Evolutionary conservation across 1,139 yeast genomes (phyloP).

Genomic region (Yamadazyma triangularis): DNA sequence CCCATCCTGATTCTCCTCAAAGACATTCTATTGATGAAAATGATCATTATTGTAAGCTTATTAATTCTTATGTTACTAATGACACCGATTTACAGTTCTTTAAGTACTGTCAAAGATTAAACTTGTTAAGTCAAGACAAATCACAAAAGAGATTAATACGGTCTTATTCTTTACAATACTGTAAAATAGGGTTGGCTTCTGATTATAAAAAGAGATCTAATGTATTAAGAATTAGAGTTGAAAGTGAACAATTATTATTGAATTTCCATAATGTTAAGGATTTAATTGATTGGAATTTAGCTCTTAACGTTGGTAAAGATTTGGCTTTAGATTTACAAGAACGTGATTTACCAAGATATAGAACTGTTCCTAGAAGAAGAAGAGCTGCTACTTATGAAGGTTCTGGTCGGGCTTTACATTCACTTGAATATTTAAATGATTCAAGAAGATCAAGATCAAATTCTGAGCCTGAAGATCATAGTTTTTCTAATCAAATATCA

Average conservation of each 20-base stretch:
- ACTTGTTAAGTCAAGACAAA: constrained; percentile 13
- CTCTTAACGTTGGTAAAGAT: constrained; percentile 57
- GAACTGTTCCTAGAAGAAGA: constrained; percentile 73
- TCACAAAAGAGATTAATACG: constrained; percentile 35
- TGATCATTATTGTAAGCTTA: constrained; percentile 4
- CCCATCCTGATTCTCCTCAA: no score
- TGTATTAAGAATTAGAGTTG: constrained; percentile 59
- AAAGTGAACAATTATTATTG: constrained; percentile 62
- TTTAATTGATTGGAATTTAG: constrained; percentile 63
- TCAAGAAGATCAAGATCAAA: constrained; percentile 12
- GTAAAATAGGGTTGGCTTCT: constrained; percentile 63
- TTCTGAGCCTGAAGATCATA: constrained; percentile 14
- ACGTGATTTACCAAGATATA: constrained; percentile 60
- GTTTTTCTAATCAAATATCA: constrained; percentile 5
- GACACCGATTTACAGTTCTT: constrained; percentile 36
- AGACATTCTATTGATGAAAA: not conserved
- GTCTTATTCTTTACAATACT: constrained; percentile 65
- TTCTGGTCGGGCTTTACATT: not conserved
- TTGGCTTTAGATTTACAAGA: constrained; percentile 57
- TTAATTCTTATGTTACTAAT: constrained; percentile 26
- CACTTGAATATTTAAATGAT: not conserved
- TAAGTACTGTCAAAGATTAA: constrained; percentile 26
- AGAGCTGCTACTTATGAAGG: constrained; percentile 17
- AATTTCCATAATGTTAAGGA: constrained; percentile 53
- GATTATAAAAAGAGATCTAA: constrained; percentile 61